A percentile compares a stretch with the other conserved stretches of the same genome.
Evolutionary conservation across 441 rosid species (phyloP).

Genomic region (Breynia disticha): DNA sequence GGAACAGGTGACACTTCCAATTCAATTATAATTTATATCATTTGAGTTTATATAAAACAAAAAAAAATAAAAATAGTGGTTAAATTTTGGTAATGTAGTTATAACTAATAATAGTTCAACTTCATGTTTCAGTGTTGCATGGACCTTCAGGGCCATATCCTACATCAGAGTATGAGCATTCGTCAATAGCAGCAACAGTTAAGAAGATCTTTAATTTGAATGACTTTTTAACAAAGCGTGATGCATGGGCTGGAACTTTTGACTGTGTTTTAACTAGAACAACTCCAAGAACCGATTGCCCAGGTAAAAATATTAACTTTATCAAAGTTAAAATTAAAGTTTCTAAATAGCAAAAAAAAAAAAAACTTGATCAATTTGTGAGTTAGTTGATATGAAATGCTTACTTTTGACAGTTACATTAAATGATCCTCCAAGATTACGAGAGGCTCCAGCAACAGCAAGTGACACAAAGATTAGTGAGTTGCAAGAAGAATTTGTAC

Average conservation of each 20-base stretch:
- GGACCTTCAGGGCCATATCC: slow-evolving; percentile 68
- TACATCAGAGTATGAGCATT: slow-evolving; percentile 81
- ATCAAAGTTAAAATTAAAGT: neutral
- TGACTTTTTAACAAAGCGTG: slow-evolving; percentile 78
- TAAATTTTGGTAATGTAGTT: too few species aligned
- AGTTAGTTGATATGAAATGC: too few species aligned
- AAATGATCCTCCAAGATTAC: slow-evolving; percentile 35
- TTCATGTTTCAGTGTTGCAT: slow-evolving; percentile 37
- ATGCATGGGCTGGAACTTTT: slow-evolving; percentile 90
- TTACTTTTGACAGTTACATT: slow-evolving; percentile 31
- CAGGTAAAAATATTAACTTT: slow-evolving; percentile 31
- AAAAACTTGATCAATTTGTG: too few species aligned
- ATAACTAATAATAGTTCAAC: too few species aligned
- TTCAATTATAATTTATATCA: neutral
- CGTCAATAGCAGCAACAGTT: slow-evolving; percentile 78
- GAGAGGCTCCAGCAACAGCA: slow-evolving; percentile 34
- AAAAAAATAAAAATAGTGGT: too few species aligned
- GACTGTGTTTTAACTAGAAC: slow-evolving; percentile 51
- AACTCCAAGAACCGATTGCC: slow-evolving; percentile 67
- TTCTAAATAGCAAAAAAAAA: too few species aligned
- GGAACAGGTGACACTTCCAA: slow-evolving; percentile 42
- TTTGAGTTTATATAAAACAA: neutral
- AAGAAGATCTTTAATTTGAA: slow-evolving; percentile 76
- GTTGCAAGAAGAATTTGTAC: slow-evolving; percentile 65
- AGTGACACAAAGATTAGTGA: slow-evolving; percentile 58